Conservation (phyloP, 164 flowering plant species). For the Magnolia changhungtana region DNA sequence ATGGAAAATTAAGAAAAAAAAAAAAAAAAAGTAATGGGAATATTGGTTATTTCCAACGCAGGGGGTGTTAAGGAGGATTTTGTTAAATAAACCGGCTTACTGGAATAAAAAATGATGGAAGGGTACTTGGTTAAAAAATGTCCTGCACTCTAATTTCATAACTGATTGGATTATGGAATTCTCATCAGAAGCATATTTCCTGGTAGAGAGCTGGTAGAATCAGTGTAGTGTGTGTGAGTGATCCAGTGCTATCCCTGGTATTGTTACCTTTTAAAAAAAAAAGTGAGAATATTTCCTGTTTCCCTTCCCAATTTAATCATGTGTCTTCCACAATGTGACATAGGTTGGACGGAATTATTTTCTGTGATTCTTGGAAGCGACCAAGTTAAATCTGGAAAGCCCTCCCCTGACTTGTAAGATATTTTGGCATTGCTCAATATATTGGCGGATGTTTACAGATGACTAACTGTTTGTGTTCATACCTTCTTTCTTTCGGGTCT, state of each 20-base stretch:
- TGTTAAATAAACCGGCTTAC: no score
- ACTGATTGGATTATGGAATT: background rate
- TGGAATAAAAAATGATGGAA: no score
- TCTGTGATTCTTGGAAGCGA: slow-evolving; percentile 63
- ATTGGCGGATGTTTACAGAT: no score
- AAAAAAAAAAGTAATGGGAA: no score
- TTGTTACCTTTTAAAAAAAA: no score
- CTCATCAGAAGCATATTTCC: background rate
- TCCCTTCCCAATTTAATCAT: background rate
- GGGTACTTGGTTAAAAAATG: background rate
- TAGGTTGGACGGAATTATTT: slow-evolving; percentile 72
- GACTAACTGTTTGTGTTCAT: background rate
- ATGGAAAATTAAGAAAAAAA: no score
- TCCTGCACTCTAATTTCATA: background rate
- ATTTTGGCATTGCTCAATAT: background rate
- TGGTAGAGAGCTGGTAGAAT: no score
- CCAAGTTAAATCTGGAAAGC: slow-evolving; percentile 64
- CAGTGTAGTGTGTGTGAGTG: no score
- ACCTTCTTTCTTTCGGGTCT: background rate
- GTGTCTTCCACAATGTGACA: background rate
- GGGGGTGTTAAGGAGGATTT: no score
- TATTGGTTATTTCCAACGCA: no score
- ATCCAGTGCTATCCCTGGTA: no score
- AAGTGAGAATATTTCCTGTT: background rate
- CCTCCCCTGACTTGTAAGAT: slow-evolving; percentile 72